Evolutionary conservation across 2,329 filamentous ascomycete species (phyloP).

Genomic region (Bipolaris zeicola): DNA sequence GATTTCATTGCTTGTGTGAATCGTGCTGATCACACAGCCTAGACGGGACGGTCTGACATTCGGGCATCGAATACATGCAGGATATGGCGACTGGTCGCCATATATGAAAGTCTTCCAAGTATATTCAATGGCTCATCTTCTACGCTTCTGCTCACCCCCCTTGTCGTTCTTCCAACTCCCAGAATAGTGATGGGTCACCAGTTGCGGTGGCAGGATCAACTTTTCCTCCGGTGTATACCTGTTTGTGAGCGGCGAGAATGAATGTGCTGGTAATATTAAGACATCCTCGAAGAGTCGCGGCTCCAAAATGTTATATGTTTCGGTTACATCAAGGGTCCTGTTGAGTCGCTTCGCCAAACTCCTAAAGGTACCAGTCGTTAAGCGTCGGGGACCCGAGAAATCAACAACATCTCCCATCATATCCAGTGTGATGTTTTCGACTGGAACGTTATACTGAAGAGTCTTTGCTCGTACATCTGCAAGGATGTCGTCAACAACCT

Average conservation of each 20-base stretch:
- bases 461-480: slow-evolving; percentile 18
- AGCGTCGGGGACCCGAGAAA: slow-evolving; percentile 35
- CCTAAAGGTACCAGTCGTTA: slow-evolving; percentile 32
- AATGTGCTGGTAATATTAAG: slow-evolving; percentile 22
- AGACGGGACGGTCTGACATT: background rate
- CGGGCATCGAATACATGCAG: background rate
- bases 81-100: background rate
- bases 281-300: slow-evolving; percentile 41
- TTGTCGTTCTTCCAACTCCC: slow-evolving; percentile 30
- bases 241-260: slow-evolving; percentile 24
- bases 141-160: slow-evolving; percentile 13
- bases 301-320: slow-evolving; percentile 27
- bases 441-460: slow-evolving; percentile 15
- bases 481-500: slow-evolving; percentile 38
- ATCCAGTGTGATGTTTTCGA: slow-evolving; percentile 22
- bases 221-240: slow-evolving; percentile 15
- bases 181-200: slow-evolving; percentile 28
- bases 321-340: slow-evolving; percentile 15
- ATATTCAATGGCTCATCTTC: background rate
- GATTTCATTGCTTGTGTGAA: background rate
- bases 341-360: slow-evolving; percentile 29
- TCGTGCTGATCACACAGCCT: background rate
- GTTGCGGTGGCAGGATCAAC: slow-evolving; percentile 5
- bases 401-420: slow-evolving; percentile 40
- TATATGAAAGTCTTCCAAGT: no score